These are phyloP conservation scores for Tagetes patula DNA, from an alignment of 129 eudicot species.

Conservation along the genomic window DNA sequence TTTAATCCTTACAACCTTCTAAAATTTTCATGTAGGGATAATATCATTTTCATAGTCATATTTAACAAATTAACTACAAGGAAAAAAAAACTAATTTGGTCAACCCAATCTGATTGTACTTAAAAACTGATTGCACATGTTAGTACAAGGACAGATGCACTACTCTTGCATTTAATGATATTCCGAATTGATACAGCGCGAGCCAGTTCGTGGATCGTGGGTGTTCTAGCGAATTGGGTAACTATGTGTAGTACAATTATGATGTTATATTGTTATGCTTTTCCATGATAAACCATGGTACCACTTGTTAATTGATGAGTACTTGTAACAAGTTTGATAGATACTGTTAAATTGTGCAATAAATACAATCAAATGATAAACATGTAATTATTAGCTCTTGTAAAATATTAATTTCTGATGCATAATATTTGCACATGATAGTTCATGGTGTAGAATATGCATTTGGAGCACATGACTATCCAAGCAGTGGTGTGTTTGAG, in stretches of 20 bases:
- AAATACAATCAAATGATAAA: neutral
- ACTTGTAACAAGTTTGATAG: neutral
- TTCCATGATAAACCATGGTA: neutral
- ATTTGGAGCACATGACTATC: slow-evolving; percentile 75
- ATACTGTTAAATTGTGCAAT: neutral
- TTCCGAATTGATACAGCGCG: too few relatives aligned
- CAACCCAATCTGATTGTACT: neutral
- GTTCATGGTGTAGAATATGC: slow-evolving; percentile 84
- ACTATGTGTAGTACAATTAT: too few relatives aligned
- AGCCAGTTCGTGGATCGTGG: too few relatives aligned
- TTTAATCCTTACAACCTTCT: neutral
- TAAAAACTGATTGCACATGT: too few relatives aligned
- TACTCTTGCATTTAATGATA: too few relatives aligned
- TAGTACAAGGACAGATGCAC: too few relatives aligned
- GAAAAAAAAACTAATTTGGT: neutral
- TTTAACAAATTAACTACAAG: neutral
- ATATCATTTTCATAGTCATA: neutral
- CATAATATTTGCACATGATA: slow-evolving; percentile 22
- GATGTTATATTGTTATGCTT: neutral
- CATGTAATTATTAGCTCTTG: neutral
- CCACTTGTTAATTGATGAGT: neutral
- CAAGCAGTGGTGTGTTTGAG: slow-evolving; percentile 73
- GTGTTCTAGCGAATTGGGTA: too few relatives aligned
- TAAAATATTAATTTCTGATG: slow-evolving; percentile 15
- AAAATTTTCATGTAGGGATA: neutral